Evolutionary conservation across 768 basidiomycete species (phyloP).

Genomic region (Pulveroboletus sp.): DNA sequence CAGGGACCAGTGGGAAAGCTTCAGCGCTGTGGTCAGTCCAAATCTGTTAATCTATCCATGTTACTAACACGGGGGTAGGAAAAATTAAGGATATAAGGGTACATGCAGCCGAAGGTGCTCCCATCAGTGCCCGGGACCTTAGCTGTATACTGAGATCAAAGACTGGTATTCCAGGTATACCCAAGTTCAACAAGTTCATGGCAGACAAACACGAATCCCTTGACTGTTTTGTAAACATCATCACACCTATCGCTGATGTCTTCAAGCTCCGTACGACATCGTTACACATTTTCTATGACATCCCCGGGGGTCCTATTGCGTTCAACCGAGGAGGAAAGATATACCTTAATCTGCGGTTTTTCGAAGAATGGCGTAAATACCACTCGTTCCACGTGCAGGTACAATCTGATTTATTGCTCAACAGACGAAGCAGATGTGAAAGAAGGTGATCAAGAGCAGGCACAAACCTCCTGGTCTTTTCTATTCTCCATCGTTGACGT

Average conservation of each 20-base stretch:
- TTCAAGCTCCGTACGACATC: constrained; percentile 71
- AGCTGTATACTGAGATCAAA: not conserved
- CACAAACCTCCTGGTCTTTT: constrained; percentile 75
- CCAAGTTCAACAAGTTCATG: constrained; percentile 46
- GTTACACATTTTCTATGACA: constrained; percentile 83
- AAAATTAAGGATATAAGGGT: constrained; percentile 57
- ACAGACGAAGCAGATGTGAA: constrained; percentile 68
- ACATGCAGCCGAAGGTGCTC: constrained; percentile 55
- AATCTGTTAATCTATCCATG: not conserved
- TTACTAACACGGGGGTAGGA: constrained; percentile 34
- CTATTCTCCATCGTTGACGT: not conserved
- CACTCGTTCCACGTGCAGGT: not conserved
- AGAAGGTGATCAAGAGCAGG: constrained; percentile 49
- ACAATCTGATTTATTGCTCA: not conserved
- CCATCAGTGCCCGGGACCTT: not conserved
- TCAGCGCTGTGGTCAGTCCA: constrained; percentile 47
- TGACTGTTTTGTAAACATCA: constrained; percentile 68
- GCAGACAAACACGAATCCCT: constrained; percentile 47
- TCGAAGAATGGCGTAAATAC: constrained; percentile 77
- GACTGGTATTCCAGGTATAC: constrained; percentile 44
- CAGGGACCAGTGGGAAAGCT: constrained; percentile 33
- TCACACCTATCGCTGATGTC: constrained; percentile 58
- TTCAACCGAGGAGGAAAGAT: constrained; percentile 88
- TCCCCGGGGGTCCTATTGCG: constrained; percentile 76
- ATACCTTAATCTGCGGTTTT: constrained; percentile 85